Evolutionary conservation across 257 asterid genomes (phyloP).

Genomic region (Salvia rosmarinus): DNA sequence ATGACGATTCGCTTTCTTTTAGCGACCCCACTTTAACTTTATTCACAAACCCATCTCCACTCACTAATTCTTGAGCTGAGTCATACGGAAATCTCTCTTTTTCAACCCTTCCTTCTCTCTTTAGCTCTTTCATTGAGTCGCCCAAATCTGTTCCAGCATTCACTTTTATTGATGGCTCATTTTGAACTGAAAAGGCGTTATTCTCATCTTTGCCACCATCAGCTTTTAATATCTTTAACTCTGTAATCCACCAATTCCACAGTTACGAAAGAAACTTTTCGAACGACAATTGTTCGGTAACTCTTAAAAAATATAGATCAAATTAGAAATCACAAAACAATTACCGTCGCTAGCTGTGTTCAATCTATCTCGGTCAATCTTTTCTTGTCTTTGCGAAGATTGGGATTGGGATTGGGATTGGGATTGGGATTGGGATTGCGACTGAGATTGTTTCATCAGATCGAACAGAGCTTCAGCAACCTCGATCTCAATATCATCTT

Average conservation of each 20-base stretch:
- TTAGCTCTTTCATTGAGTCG: conserved; percentile 40
- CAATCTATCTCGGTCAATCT: conserved; percentile 35
- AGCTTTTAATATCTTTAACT: conserved; percentile 40
- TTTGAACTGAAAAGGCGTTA: conserved; percentile 38
- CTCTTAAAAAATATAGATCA: conserved; percentile 9
- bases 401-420: conserved; percentile 40
- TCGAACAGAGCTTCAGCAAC: conserved; percentile 78
- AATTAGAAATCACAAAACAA: conserved; percentile 1
- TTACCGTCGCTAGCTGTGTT: conserved; percentile 36
- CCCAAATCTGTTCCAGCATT: conserved; percentile 36
- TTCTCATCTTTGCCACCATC: conserved; percentile 46
- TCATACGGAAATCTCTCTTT: conserved; percentile 49
- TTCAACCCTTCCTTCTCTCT: conserved; percentile 37
- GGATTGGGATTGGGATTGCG: conserved; percentile 39
- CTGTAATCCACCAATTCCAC: conserved; percentile 54
- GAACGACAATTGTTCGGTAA: conserved; percentile 16
- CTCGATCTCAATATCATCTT: conserved; percentile 70
- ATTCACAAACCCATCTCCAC: conserved; percentile 45
- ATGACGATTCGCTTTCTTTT: conserved; percentile 52
- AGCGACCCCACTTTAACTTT: conserved; percentile 49
- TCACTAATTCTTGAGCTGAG: conserved; percentile 38
- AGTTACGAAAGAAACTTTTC: conserved; percentile 26
- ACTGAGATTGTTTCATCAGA: conserved; percentile 62
- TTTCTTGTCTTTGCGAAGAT: conserved; percentile 39
- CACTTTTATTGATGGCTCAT: conserved; percentile 41